Percentiles rank a stretch among this genome's conserved stretches.
Conservation (phyloP, 345 rosid species). For the Pistacia atlantica region DNA sequence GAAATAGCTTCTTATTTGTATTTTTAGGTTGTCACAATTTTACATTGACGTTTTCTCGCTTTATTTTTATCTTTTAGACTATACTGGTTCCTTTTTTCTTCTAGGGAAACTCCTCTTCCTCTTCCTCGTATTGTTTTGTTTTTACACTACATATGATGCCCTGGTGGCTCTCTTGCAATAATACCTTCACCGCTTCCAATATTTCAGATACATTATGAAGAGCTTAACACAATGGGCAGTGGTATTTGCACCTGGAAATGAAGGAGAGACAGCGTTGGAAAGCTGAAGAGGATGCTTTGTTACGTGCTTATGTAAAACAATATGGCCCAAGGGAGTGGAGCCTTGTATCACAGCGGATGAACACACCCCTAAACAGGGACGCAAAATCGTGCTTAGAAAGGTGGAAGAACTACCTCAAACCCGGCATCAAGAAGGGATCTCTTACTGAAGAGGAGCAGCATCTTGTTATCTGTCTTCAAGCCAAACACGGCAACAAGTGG, state of each 20-base stretch:
- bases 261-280: slow-evolving; percentile 99
- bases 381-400: slow-evolving; percentile 95
- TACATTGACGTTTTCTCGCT: not conserved
- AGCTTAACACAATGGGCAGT: slow-evolving; percentile 59
- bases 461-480: slow-evolving; percentile 87
- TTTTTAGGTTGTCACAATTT: not conserved
- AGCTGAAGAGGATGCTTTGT: slow-evolving; percentile 91
- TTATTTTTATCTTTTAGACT: not conserved
- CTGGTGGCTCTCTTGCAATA: not conserved
- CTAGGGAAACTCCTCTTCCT: not conserved
- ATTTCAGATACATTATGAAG: slow-evolving; percentile 57
- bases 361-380: slow-evolving; percentile 76
- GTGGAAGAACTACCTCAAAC: slow-evolving; percentile 98
- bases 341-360: slow-evolving; percentile 93
- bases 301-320: slow-evolving; percentile 87
- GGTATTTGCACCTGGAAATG: slow-evolving; percentile 73
- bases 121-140: not conserved
- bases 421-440: slow-evolving; percentile 97
- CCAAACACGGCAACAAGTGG: slow-evolving; percentile 99
- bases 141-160: not conserved
- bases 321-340: slow-evolving; percentile 98
- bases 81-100: not conserved
- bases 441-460: slow-evolving; percentile 89
- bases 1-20: not conserved
- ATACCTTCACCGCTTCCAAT: not conserved